Evolutionary conservation across 495 filamentous ascomycete genomes (phyloP).

Genomic region (Penicillium chermesinum): DNA sequence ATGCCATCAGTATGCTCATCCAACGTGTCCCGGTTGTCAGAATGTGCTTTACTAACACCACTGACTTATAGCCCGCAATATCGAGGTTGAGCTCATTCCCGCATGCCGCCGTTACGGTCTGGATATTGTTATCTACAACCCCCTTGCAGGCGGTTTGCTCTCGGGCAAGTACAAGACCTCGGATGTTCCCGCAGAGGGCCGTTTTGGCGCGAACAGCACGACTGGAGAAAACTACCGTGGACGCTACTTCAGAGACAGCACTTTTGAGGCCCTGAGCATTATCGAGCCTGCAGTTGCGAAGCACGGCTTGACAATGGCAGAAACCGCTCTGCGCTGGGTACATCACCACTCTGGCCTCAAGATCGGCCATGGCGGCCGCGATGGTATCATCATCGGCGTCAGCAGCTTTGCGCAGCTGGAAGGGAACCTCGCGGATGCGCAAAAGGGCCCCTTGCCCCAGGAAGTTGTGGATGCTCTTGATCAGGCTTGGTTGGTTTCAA

Average conservation of each 20-base stretch:
- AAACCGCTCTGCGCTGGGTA: constrained; percentile 77
- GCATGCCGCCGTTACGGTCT: constrained; percentile 80
- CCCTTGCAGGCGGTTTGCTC: constrained; percentile 77
- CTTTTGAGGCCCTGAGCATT: constrained; percentile 68
- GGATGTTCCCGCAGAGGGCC: constrained; percentile 62
- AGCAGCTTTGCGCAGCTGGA: constrained; percentile 70
- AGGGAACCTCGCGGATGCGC: constrained; percentile 67
- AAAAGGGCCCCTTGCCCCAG: constrained; percentile 83
- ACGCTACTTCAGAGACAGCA: constrained; percentile 75
- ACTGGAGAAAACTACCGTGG: constrained; percentile 64
- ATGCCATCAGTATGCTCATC: constrained; percentile 47
- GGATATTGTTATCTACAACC: constrained; percentile 90
- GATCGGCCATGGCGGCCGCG: constrained; percentile 62
- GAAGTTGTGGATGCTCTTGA: constrained; percentile 78
- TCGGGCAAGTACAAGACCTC: constrained; percentile 76
- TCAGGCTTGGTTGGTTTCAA: constrained; percentile 61
- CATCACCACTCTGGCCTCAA: constrained; percentile 77
- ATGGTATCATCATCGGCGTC: constrained; percentile 79
- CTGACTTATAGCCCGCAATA: constrained; percentile 53
- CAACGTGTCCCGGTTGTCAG: background rate
- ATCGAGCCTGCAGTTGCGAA: constrained; percentile 71
- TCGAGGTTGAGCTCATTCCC: constrained; percentile 76
- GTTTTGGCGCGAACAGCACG: constrained; percentile 55
- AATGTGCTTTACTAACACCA: background rate
- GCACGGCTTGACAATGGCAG: constrained; percentile 72